A percentile compares a stretch with the other conserved stretches of the same genome.
Conservation (phyloP, 2,329 filamentous ascomycete genomes). For the Calonectria honghensis region DNA sequence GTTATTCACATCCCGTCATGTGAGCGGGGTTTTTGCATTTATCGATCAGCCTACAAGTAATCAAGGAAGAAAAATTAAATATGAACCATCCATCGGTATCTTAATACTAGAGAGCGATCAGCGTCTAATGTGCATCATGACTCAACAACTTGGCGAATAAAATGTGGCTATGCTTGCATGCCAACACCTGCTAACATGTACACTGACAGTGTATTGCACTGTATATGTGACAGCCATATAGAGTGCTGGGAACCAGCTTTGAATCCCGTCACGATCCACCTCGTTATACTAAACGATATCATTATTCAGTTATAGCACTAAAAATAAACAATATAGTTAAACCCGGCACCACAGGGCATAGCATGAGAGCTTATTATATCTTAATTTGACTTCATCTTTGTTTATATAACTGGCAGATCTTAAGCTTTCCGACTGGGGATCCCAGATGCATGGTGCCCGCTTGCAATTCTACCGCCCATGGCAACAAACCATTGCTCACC, state of each 20-base stretch:
- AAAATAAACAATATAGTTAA: background rate
- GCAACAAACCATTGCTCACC: background rate
- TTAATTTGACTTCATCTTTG: background rate
- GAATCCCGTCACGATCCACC: background rate
- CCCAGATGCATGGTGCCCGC: background rate
- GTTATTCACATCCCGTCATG: background rate
- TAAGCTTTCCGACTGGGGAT: background rate
- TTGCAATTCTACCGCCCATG: background rate
- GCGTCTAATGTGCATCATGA: background rate
- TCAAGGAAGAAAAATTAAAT: background rate
- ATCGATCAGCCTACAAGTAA: background rate
- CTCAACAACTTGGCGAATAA: background rate
- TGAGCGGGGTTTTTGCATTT: background rate
- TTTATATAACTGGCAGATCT: background rate
- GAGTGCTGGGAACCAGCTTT: background rate
- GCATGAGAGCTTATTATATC: background rate
- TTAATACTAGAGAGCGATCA: no score
- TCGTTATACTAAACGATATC: background rate
- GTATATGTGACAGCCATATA: background rate
- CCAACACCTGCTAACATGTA: background rate
- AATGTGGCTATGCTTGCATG: background rate
- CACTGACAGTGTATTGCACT: background rate
- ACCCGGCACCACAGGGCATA: background rate
- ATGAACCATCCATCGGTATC: background rate
- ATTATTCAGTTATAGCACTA: background rate